Conservation (phyloP, 2,329 filamentous ascomycete genomes). For the Colletotrichum falcatum region DNA sequence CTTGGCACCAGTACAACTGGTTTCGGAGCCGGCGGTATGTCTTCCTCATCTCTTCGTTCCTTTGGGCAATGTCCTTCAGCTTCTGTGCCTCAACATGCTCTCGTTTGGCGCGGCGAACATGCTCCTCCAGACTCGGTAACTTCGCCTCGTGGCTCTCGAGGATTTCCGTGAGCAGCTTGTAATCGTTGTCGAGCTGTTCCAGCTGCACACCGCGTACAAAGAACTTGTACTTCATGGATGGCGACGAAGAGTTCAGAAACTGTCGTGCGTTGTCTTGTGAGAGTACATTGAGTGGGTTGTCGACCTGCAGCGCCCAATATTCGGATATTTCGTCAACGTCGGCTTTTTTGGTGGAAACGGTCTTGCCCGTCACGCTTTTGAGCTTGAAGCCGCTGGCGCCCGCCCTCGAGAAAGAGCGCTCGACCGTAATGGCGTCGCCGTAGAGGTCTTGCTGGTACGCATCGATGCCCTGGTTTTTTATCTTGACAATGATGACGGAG, state of each 20-base stretch:
- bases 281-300: constrained; percentile 95
- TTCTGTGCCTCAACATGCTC: constrained; percentile 52
- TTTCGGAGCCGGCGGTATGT: constrained; percentile 69
- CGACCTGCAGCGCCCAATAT: constrained; percentile 92
- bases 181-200: constrained; percentile 91
- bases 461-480: constrained; percentile 90
- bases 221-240: constrained; percentile 92
- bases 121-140: constrained; percentile 69
- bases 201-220: constrained; percentile 96
- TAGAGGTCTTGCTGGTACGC: constrained; percentile 87
- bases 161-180: constrained; percentile 83
- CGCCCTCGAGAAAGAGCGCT: constrained; percentile 83
- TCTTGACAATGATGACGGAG: constrained; percentile 81
- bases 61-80: constrained; percentile 48
- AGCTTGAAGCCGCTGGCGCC: constrained; percentile 88
- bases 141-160: constrained; percentile 79
- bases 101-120: constrained; percentile 70
- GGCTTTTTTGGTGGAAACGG: constrained; percentile 84
- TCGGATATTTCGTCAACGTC: constrained; percentile 95
- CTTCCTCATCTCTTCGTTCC: constrained; percentile 61
- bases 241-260: constrained; percentile 87
- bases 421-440: constrained; percentile 88
- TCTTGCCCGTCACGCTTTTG: constrained; percentile 76
- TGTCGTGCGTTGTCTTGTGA: constrained; percentile 96
- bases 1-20: constrained; percentile 89